These are phyloP conservation scores for Penicillium argentinense DNA, from an alignment of 495 filamentous ascomycete genomes.

Conservation along the genomic window DNA sequence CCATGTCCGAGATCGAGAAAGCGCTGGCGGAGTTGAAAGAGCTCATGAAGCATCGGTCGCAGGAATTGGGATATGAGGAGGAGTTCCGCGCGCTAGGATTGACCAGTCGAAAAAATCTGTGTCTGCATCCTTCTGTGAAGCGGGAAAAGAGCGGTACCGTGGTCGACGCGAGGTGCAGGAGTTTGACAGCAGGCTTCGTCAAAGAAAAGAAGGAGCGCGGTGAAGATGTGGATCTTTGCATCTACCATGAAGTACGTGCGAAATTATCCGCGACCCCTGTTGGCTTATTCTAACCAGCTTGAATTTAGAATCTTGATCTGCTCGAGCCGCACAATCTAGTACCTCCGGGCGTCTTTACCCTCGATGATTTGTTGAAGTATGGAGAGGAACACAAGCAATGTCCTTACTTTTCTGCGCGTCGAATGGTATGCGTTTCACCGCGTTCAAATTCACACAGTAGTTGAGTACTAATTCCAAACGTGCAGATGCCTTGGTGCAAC, in stretches of 20 bases:
- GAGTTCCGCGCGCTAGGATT: slow-evolving; percentile 91
- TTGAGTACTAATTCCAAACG: slow-evolving; percentile 8
- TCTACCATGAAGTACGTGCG: slow-evolving; percentile 81
- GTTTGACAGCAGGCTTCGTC: slow-evolving; percentile 93
- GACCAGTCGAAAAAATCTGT: slow-evolving; percentile 96
- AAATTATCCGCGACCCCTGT: not conserved
- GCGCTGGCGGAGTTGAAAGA: slow-evolving; percentile 87
- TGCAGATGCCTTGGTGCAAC: slow-evolving; percentile 94
- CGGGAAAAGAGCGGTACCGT: slow-evolving; percentile 91
- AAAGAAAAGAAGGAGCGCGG: slow-evolving; percentile 95
- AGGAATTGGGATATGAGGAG: slow-evolving; percentile 83
- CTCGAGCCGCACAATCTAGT: slow-evolving; percentile 93
- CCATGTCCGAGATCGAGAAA: slow-evolving; percentile 70
- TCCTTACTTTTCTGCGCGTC: slow-evolving; percentile 91
- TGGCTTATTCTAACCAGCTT: slow-evolving; percentile 17
- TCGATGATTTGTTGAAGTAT: slow-evolving; percentile 84
- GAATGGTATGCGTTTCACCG: slow-evolving; percentile 73
- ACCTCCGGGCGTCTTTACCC: slow-evolving; percentile 90
- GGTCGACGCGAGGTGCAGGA: slow-evolving; percentile 93
- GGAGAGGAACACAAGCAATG: slow-evolving; percentile 96
- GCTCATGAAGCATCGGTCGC: slow-evolving; percentile 88
- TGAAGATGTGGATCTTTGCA: slow-evolving; percentile 89
- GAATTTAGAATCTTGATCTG: slow-evolving; percentile 90
- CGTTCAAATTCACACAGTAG: too few species aligned
- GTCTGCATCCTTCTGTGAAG: slow-evolving; percentile 92